phyloP scores from a whole-genome alignment of 75 land plant genomes.

The Pseudotsuga menziesii region DNA sequence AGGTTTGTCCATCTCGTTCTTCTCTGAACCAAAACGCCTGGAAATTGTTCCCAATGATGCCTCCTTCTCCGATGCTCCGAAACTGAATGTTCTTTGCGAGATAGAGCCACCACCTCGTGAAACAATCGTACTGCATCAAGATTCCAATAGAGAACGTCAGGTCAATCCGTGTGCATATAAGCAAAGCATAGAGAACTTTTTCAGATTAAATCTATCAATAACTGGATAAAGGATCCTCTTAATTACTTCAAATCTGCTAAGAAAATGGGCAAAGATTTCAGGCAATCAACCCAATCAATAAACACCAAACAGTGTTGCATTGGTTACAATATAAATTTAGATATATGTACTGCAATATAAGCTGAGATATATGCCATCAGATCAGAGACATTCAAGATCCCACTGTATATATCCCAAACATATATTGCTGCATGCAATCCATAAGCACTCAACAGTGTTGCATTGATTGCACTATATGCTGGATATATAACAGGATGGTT shows the following conservation, averaged over 20 bases:
- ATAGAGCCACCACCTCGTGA: conserved; percentile 48
- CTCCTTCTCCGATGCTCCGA: conserved; percentile 64
- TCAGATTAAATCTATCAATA: not conserved
- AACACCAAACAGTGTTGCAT: too few relatives aligned
- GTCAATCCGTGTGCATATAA: not conserved
- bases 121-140: conserved; percentile 15
- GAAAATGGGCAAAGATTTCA: too few relatives aligned
- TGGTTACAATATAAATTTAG: too few relatives aligned
- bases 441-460: too few relatives aligned
- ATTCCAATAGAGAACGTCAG: not conserved
- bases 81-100: conserved; percentile 40
- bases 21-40: conserved; percentile 18
- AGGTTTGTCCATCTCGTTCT: conserved; percentile 1
- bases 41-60: conserved; percentile 12
- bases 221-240: not conserved
- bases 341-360: too few relatives aligned
- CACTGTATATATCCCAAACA: too few relatives aligned
- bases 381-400: too few relatives aligned
- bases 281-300: too few relatives aligned
- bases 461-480: not conserved
- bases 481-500: too few relatives aligned
- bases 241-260: too few relatives aligned
- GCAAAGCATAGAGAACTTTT: not conserved
- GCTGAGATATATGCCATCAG: too few relatives aligned
- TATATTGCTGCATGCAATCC: too few relatives aligned